A percentile compares a stretch with the other conserved stretches of the same genome.
These are phyloP conservation scores for Pichia phayaonensis DNA, from an alignment of 805 yeast genomes.

Conservation along the genomic window DNA sequence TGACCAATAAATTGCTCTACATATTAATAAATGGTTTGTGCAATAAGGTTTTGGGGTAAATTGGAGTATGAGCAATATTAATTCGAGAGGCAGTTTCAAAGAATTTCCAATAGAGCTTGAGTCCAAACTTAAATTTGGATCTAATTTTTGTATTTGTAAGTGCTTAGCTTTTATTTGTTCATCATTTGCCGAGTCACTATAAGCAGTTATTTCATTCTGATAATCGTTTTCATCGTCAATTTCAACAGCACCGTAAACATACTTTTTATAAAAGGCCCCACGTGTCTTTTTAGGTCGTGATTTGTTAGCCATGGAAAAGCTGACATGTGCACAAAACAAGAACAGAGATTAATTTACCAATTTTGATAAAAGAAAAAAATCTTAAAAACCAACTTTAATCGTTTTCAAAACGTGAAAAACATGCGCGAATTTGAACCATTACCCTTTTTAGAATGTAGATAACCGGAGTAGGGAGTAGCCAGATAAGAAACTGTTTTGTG, in stretches of 20 bases:
- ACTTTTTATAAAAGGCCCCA: constrained; percentile 66
- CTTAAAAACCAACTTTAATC: not conserved
- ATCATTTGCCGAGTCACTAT: not conserved
- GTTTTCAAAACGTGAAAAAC: not conserved
- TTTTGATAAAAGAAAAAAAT: no score
- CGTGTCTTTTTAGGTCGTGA: constrained; percentile 76
- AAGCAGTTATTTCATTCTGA: constrained; percentile 7
- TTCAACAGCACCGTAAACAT: constrained; percentile 42
- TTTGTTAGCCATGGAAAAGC: constrained; percentile 67
- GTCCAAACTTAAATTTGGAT: not conserved
- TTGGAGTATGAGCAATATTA: constrained; percentile 34
- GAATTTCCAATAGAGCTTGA: not conserved
- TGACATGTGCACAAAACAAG: not conserved
- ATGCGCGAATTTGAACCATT: not conserved
- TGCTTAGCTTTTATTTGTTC: not conserved
- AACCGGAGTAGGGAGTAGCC: not conserved
- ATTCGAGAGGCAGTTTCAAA: constrained; percentile 40
- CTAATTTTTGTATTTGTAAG: not conserved
- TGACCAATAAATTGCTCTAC: constrained; percentile 50
- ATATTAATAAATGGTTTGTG: constrained; percentile 50
- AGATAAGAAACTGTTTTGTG: not conserved
- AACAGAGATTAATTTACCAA: not conserved
- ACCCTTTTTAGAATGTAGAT: not conserved
- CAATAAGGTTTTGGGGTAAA: constrained; percentile 29
- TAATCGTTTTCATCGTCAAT: not conserved